Percentiles rank a stretch among this genome's conserved stretches.
Conservation (phyloP, 2,329 filamentous ascomycete genomes). For the Trichoderma citrinoviride region DNA sequence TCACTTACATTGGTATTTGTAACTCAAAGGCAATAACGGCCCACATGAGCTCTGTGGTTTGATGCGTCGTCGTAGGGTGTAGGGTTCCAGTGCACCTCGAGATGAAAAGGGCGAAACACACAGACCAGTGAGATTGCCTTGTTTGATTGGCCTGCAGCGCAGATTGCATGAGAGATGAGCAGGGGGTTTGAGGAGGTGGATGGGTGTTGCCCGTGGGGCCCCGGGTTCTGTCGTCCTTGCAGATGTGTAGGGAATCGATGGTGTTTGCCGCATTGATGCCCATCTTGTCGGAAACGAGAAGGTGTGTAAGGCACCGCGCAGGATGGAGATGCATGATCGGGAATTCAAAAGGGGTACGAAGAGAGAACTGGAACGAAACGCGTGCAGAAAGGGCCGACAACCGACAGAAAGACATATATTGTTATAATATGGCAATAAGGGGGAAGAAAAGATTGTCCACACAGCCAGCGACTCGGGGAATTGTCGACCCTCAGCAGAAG, state of each 20-base stretch:
- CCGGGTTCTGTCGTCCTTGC: neutral
- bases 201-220: neutral
- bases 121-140: neutral
- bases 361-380: neutral
- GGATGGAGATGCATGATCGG: neutral
- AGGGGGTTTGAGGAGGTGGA: neutral
- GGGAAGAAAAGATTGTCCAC: neutral
- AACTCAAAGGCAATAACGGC: neutral
- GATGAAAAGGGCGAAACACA: neutral
- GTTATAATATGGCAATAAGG: neutral
- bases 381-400: conserved; percentile 2
- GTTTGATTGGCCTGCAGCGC: neutral
- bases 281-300: conserved; percentile 7
- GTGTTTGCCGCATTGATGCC: conserved; percentile 11
- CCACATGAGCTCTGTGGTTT: neutral
- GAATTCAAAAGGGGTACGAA: neutral
- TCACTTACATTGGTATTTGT: neutral
- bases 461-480: too few relatives aligned
- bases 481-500: too few relatives aligned
- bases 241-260: neutral
- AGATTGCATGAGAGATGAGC: neutral
- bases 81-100: neutral
- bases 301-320: conserved; percentile 12
- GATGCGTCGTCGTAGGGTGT: neutral
- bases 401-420: neutral